Percentiles rank a stretch among this genome's conserved stretches.
Conservation (phyloP, 148 eudicot species). For the Mesembryanthemum crystallinum region DNA sequence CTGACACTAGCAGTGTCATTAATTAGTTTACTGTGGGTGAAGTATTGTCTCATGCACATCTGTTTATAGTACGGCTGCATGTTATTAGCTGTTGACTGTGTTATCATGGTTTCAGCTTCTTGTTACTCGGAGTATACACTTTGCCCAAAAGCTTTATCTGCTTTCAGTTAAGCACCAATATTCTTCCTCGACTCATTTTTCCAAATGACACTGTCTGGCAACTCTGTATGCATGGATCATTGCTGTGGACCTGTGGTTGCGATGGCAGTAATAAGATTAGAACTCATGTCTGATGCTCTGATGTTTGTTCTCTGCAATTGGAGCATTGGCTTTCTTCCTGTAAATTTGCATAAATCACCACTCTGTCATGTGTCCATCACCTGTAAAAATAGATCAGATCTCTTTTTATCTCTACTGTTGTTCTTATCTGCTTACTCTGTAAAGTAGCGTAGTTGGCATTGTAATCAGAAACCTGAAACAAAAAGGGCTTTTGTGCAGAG, state of each 20-base stretch:
- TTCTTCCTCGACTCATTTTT: not conserved
- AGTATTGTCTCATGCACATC: not conserved
- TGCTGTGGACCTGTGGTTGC: not conserved
- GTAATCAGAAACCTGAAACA: constrained; percentile 14
- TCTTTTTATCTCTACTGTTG: not conserved
- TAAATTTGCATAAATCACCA: not conserved
- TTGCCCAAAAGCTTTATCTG: too few species aligned
- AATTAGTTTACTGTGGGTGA: too few species aligned
- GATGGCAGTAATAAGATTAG: not conserved
- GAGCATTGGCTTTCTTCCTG: not conserved
- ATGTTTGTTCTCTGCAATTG: not conserved
- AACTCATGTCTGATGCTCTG: not conserved
- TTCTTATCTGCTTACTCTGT: not conserved
- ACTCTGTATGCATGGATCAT: not conserved
- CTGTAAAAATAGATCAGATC: not conserved
- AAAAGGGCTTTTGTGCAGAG: constrained; percentile 42
- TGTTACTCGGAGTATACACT: not conserved
- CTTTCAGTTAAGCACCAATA: too few species aligned
- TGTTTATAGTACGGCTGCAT: not conserved
- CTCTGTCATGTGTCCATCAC: not conserved
- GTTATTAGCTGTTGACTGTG: not conserved
- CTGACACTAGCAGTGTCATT: not conserved
- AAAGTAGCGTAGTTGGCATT: not conserved
- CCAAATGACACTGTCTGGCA: not conserved
- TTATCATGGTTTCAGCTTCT: not conserved